Evolutionary conservation across 2,329 filamentous ascomycete genomes (phyloP).

Genomic region (Paecilomyces sp.): DNA sequence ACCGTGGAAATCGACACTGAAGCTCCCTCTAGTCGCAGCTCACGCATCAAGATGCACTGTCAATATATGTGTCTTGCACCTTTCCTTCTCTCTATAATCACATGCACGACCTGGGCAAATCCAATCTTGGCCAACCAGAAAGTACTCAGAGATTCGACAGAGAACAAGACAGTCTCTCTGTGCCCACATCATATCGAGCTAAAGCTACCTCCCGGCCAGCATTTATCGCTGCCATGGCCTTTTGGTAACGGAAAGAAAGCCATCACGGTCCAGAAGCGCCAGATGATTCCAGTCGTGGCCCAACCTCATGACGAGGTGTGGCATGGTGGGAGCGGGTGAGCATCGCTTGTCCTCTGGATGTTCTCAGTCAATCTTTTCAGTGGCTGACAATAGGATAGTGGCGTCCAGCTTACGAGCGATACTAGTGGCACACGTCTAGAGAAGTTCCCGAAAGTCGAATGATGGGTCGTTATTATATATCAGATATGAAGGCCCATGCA

Average conservation of each 20-base stretch:
- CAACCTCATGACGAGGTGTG: background rate
- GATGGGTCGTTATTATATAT: background rate
- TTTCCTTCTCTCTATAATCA: background rate
- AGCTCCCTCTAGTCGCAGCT: background rate
- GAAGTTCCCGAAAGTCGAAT: background rate
- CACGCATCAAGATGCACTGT: background rate
- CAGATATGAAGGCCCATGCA: background rate
- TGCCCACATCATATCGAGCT: background rate
- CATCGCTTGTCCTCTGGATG: background rate
- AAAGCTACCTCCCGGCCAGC: background rate
- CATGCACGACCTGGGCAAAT: background rate
- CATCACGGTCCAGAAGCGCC: conserved; percentile 13
- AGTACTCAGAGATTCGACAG: background rate
- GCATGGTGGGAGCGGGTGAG: conserved; percentile 1
- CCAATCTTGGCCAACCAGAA: background rate
- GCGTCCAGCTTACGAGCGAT: background rate
- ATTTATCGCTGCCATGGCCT: background rate
- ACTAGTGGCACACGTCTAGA: background rate
- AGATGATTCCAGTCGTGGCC: conserved; percentile 5
- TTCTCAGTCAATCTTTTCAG: background rate
- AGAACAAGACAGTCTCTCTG: background rate
- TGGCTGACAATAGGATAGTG: background rate
- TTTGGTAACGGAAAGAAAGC: background rate
- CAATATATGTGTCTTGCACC: background rate
- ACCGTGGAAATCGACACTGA: background rate